phyloP scores from a whole-genome alignment of 306 rosid genomes.

The Quercus parvula region DNA sequence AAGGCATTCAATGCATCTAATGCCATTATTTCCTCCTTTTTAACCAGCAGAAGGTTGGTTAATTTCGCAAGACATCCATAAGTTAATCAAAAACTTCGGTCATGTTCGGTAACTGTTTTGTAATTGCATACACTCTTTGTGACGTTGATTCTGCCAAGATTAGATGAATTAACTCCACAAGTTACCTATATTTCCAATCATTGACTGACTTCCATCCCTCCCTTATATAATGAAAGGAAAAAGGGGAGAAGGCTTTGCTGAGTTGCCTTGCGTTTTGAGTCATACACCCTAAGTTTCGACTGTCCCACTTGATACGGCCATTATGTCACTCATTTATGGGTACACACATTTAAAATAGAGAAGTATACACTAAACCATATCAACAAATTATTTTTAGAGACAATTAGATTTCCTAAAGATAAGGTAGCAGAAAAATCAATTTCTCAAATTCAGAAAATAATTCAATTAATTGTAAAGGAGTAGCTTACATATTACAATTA shows the following conservation, averaged over 20 bases:
- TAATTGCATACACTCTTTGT: neutral
- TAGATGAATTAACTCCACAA: neutral
- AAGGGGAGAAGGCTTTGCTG: neutral
- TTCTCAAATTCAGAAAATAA: neutral
- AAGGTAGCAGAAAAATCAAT: neutral
- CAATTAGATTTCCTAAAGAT: no score
- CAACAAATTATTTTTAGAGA: neutral
- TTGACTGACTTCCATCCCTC: neutral
- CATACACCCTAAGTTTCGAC: no score
- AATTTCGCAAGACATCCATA: neutral
- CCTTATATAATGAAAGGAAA: neutral
- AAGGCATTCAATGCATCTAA: neutral
- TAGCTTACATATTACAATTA: slow-evolving; percentile 85
- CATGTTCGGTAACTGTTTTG: no score
- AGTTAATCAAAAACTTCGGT: neutral
- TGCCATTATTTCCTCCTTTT: neutral
- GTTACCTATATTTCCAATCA: neutral
- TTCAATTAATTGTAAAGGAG: neutral
- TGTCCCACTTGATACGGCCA: no score
- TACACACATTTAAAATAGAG: neutral
- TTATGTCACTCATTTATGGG: neutral
- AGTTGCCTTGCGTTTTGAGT: no score
- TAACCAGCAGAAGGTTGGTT: neutral
- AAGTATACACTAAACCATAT: neutral
- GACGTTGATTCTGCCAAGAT: neutral